Evolutionary conservation across 2,329 filamentous ascomycete genomes (phyloP).

Genomic region (Fusarium brachygibbosum): DNA sequence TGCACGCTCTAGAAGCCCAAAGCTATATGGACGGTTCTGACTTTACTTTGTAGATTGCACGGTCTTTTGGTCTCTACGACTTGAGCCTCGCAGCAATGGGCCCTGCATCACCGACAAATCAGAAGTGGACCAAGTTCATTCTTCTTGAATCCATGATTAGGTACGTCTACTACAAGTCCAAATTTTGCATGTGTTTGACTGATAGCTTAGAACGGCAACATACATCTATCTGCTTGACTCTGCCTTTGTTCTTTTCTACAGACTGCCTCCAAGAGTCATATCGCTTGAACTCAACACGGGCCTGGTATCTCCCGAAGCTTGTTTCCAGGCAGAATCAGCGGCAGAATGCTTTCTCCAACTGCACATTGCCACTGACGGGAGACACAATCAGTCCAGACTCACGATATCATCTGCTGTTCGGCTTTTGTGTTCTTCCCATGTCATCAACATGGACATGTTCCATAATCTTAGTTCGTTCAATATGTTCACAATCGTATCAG

Average conservation of each 20-base stretch:
- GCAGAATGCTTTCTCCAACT: background rate
- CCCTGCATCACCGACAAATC: background rate
- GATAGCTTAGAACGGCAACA: background rate
- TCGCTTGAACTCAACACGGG: background rate
- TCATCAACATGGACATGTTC: background rate
- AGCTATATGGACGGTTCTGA: background rate
- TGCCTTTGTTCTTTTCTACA: background rate
- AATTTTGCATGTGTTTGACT: fast-evolving
- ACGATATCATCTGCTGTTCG: background rate
- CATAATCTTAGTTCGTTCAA: background rate
- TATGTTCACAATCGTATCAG: background rate
- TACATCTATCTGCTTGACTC: slow-evolving; percentile 7
- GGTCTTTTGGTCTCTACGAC: background rate
- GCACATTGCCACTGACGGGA: background rate
- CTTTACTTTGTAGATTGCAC: background rate
- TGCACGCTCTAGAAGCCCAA: no score
- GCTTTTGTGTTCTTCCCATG: background rate
- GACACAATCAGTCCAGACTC: fast-evolving
- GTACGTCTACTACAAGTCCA: background rate
- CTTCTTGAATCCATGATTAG: background rate
- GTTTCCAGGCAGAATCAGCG: background rate
- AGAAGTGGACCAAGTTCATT: background rate
- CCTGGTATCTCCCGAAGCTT: background rate
- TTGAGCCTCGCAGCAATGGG: background rate
- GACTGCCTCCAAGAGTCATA: background rate